Percentiles rank a stretch among this genome's conserved stretches.
These are phyloP conservation scores for Cutaneotrichosporon sp. DNA, from an alignment of 1,284 basidiomycete species.

Conservation along the genomic window DNA sequence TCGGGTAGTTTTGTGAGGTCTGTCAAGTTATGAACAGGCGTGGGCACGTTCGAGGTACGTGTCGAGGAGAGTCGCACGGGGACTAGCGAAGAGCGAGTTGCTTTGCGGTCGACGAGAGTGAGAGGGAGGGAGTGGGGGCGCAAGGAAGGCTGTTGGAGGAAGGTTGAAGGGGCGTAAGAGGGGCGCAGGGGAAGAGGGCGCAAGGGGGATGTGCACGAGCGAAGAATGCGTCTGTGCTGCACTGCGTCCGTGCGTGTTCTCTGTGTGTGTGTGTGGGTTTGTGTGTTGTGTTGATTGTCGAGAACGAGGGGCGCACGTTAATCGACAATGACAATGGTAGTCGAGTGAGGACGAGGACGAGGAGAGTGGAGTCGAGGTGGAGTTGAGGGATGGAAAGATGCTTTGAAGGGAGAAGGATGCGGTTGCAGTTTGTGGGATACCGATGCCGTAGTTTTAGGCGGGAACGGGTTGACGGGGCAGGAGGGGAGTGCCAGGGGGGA, in stretches of 20 bases:
- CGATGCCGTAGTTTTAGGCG: no score
- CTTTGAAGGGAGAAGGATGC: no score
- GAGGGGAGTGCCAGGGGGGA: no score
- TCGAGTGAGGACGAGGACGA: neutral
- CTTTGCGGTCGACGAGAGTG: neutral
- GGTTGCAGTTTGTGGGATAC: no score
- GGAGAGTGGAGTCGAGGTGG: neutral
- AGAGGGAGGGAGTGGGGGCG: neutral
- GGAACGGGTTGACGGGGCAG: no score
- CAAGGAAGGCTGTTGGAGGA: no score
- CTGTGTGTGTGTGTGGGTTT: neutral
- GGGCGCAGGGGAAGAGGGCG: neutral
- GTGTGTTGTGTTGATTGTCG: neutral
- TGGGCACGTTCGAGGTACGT: neutral
- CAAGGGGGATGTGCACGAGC: neutral
- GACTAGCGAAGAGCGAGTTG: no score
- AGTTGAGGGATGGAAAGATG: neutral
- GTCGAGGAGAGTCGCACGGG: no score
- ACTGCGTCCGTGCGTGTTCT: neutral
- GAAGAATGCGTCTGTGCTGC: neutral
- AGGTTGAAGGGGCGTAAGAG: neutral
- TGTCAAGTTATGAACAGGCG: neutral
- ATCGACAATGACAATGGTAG: neutral
- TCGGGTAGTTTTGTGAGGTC: neutral
- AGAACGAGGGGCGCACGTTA: no score